Evolutionary conservation across 2,329 filamentous ascomycete genomes (phyloP), one percentile per base, ranked within the genome.

Genomic region (Lecanosticta acicola): DNA sequence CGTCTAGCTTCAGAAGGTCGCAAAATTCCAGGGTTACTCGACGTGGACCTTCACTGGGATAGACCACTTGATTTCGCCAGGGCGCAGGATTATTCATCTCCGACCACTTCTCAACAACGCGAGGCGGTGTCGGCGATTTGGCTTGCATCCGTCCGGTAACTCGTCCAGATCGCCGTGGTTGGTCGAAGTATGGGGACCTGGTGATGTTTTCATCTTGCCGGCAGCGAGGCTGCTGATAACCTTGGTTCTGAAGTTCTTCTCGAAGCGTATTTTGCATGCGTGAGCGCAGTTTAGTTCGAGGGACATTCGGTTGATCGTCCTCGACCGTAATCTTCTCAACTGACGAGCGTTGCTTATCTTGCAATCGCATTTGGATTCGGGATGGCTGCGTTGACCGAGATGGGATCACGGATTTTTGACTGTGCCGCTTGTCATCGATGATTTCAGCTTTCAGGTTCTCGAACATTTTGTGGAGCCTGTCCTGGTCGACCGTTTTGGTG

Each of bases 1-100:
- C 86, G 49, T 94, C 83, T 2, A 98, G 76, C 34, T 87, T 77
- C 16, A 75, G 69, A 26, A 97, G 81, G 59, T 93, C 87, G n/a
- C 77, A 71, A 50, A 77, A 80, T 46, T 86, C 79, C 1, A 93
- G 80, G 1, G 76, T 80, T 1, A 83, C 79, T 50, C 81, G 76
- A 40, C 79, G 77, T 24, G 32, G 16, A 43, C 75, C 78, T 2
- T 80, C 79, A 3, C 68, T 57, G 3, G 81, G 81, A 60, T 80
- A 88, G 2, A 80, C 70, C 1, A 90, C 70, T 1, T 83, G 76
- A 14, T 61, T 53, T 2, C 46, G 24, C 66, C 65, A 68, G 14
- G 32, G 49, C 14, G 50, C 48, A 1, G 46, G 40, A 1, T 54
- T 41, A 41, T 65, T 42, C 1, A 42, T 17, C 14, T 53, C 13